These are phyloP conservation scores for Termitomyces sp. DNA, from an alignment of 768 basidiomycete genomes.

Conservation along the genomic window DNA sequence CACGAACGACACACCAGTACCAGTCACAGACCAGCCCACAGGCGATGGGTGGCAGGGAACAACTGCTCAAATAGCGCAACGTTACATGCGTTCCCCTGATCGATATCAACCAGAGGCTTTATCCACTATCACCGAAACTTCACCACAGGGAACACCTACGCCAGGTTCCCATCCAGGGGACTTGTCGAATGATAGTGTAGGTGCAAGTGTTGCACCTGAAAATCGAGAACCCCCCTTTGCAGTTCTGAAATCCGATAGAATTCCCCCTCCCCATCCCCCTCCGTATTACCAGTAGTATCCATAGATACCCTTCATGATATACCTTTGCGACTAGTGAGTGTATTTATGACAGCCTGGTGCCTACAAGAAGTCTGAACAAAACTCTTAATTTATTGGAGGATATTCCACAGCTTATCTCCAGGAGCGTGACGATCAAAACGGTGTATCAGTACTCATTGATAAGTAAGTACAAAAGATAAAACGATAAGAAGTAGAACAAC, in stretches of 20 bases:
- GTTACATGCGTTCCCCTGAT: constrained; percentile 10
- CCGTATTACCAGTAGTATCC: neutral
- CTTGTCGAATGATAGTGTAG: neutral
- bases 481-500: neutral
- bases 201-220: neutral
- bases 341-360: neutral
- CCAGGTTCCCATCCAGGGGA: constrained; percentile 11
- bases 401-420: neutral
- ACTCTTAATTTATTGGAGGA: neutral
- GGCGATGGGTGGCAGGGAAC: constrained; percentile 14
- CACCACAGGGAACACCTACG: constrained; percentile 13
- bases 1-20: neutral
- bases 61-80: constrained; percentile 13
- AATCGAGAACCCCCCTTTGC: constrained; percentile 7
- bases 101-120: constrained; percentile 17
- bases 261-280: constrained; percentile 2
- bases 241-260: neutral
- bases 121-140: constrained; percentile 19
- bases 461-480: neutral
- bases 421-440: neutral
- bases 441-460: no score
- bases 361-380: neutral
- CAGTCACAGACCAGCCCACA: neutral
- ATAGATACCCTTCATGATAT: neutral
- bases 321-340: neutral